Evolutionary conservation across 2,329 filamentous ascomycete species (phyloP).

Genomic region (Karstenula rhodostoma): DNA sequence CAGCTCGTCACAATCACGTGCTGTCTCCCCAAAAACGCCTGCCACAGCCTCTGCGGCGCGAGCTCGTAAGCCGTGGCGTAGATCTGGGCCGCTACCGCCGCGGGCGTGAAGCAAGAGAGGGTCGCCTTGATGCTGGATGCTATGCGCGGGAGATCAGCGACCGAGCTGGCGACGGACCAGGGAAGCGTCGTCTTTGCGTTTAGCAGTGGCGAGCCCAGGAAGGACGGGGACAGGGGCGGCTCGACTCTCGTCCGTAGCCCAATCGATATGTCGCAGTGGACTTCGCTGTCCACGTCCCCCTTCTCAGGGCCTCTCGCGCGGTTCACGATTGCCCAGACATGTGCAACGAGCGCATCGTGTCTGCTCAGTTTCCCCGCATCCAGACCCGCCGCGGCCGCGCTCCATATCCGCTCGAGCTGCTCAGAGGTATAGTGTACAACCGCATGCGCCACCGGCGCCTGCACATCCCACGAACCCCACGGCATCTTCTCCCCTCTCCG

Average conservation of each 20-base stretch:
- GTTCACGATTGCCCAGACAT: conserved; percentile 6
- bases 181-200: neutral
- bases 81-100: neutral
- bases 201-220: conserved; percentile 3
- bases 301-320: conserved; percentile 5
- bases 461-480: neutral
- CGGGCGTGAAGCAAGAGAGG: neutral
- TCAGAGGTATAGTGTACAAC: neutral
- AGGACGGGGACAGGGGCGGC: neutral
- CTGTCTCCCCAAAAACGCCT: conserved; percentile 4
- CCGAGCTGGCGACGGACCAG: neutral
- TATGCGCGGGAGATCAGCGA: neutral
- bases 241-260: neutral
- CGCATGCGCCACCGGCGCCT: neutral
- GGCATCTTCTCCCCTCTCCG: neutral
- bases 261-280: neutral
- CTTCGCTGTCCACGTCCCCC: neutral
- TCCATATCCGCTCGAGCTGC: neutral
- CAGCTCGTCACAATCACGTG: conserved; percentile 10
- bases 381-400: neutral
- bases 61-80: conserved; percentile 5
- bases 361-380: neutral
- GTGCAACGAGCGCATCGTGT: conserved; percentile 5
- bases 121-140: neutral
- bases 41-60: conserved; percentile 6